Evolutionary conservation across 2,329 filamentous ascomycete genomes (phyloP).

Genomic region (Coniochaeta ligniaria): DNA sequence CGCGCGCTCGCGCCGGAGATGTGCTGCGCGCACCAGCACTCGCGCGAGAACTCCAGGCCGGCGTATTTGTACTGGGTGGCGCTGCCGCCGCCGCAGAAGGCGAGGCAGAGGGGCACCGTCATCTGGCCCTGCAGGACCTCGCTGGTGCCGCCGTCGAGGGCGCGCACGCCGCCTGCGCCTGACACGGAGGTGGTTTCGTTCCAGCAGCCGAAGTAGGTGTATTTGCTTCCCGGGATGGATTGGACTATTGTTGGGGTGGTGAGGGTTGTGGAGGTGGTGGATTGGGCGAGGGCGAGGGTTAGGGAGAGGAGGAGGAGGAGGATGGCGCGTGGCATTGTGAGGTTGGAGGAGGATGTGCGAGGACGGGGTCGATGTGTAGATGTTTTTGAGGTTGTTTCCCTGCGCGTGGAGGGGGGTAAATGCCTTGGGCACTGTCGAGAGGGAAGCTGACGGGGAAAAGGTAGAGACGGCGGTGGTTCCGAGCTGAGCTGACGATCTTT

Average conservation of each 20-base stretch:
- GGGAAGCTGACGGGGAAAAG: background rate
- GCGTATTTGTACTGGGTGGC: conserved; percentile 36
- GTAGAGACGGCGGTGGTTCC: background rate
- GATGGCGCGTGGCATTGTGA: background rate
- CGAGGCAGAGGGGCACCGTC: conserved; percentile 44
- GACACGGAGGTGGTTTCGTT: conserved; percentile 45
- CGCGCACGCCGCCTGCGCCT: conserved; percentile 31
- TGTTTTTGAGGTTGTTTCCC: background rate
- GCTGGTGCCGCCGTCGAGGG: conserved; percentile 35
- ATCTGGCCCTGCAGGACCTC: conserved; percentile 34
- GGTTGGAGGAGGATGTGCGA: background rate
- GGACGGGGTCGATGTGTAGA: background rate
- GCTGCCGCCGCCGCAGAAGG: conserved; percentile 35
- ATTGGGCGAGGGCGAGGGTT: background rate
- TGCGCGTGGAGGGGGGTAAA: background rate
- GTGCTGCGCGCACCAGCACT: conserved; percentile 52
- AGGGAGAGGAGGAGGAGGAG: background rate
- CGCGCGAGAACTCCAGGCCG: conserved; percentile 48
- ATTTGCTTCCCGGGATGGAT: conserved; percentile 16
- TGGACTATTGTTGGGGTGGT: background rate
- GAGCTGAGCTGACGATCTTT: background rate
- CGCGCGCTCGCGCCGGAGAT: conserved; percentile 38
- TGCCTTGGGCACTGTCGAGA: background rate
- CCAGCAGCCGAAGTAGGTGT: conserved; percentile 50
- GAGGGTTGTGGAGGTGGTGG: conserved; percentile 4